phyloP scores from a whole-genome alignment of 345 rosid species.

The Aethionema arabicum region DNA sequence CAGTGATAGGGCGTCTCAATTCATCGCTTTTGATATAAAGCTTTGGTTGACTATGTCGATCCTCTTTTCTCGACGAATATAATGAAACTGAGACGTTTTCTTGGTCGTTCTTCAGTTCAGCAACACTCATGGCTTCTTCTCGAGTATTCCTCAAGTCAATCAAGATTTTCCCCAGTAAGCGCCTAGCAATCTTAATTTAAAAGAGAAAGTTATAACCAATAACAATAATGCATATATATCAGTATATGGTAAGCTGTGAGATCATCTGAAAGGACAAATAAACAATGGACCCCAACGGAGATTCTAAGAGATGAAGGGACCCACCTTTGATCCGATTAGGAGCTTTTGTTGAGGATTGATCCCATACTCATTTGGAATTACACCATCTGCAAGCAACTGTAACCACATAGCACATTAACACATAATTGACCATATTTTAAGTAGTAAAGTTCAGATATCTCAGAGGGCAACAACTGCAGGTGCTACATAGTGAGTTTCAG shows the following conservation, averaged over 20 bases:
- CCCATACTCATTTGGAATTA: constrained; percentile 97
- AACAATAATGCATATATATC: not conserved
- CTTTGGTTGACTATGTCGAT: constrained; percentile 52
- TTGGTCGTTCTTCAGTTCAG: constrained; percentile 77
- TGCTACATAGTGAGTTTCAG: constrained; percentile 4
- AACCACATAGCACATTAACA: constrained; percentile 36
- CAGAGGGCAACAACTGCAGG: not conserved
- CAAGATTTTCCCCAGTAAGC: constrained; percentile 90
- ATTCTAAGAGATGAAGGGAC: constrained; percentile 10
- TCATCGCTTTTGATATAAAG: constrained; percentile 56
- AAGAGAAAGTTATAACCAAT: not conserved
- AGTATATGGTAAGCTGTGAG: constrained; percentile 7
- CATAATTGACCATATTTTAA: constrained; percentile 6
- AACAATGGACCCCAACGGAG: not conserved
- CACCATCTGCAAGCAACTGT: constrained; percentile 98
- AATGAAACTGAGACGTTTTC: constrained; percentile 50
- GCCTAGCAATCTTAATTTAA: constrained; percentile 72
- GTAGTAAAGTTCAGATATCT: constrained; percentile 1
- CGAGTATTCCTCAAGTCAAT: constrained; percentile 96
- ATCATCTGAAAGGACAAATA: constrained; percentile 1
- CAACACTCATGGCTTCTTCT: constrained; percentile 93
- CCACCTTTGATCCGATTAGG: constrained; percentile 94
- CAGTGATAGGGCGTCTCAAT: constrained; percentile 57
- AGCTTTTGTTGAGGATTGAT: constrained; percentile 94
- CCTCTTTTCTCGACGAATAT: constrained; percentile 51